Evolutionary conservation across 2,329 filamentous ascomycete genomes (phyloP), one percentile per base, ranked within the genome.

Genomic region (Monosporascus sp.): DNA sequence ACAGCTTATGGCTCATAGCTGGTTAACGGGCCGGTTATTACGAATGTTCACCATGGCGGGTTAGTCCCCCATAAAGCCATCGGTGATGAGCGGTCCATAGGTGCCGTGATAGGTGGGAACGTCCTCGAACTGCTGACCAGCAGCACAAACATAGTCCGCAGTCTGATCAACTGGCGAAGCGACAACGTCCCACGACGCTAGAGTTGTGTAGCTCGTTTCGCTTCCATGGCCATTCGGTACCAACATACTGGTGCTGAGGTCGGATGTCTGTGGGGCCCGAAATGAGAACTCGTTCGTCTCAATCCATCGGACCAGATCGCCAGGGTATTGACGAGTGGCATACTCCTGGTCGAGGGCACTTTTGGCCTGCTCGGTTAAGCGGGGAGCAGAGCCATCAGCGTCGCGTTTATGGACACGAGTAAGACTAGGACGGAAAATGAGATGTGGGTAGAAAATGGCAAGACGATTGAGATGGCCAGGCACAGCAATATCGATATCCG

Each of bases 351-450:
- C 40, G 4, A 53, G 55, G 19, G 58, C 56, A 3, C 55, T 58
- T 3, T 65, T 20, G 8, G 62, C 60, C 7, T 53, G 40, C 27
- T 51, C 48, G 2, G 64, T 66, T 19, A 66, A 31, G 20, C 49
- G 49, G 31, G 48, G 53, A 22, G 24, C 14, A 9, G 37, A 24
- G 3, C 52, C 50, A 45, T 53, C 22, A 22, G 61, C 58, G 53
- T 60, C 44, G 7, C 19, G 38, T 44, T 56, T 52, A 31, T 31
- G 27, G 27, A 5, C 9, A 3, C 27, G 27, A 11, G 9, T 11
- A 31, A 31, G 27, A 11, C 27, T 11, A 11, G 8, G 9, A 31
- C 8, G 3, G 27, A 31, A 11, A 11, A 31, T 4, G 27, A 31
- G 27, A 11, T 31, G 9, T 11, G 9, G 27, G 5, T 11, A 31